Evolutionary conservation across 768 basidiomycete genomes (phyloP).

Genomic region (Pulveroboletus sp.): DNA sequence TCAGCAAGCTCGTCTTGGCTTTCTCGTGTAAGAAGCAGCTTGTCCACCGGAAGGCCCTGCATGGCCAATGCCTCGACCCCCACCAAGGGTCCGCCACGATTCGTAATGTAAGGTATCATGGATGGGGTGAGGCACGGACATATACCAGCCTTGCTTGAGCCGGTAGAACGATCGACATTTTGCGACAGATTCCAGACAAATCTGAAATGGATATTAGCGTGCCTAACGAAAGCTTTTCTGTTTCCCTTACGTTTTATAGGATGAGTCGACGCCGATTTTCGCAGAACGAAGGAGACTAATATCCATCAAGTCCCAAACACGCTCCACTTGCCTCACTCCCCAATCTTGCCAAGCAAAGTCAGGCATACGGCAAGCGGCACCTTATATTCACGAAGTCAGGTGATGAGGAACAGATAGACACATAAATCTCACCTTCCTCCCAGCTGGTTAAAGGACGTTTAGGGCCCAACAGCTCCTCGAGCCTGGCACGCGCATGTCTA

Average conservation of each 20-base stretch:
- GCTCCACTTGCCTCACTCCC: constrained; percentile 89
- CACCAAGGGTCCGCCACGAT: constrained; percentile 93
- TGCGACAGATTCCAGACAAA: constrained; percentile 96
- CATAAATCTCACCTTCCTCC: constrained; percentile 71
- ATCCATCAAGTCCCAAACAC: constrained; percentile 95
- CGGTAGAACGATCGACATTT: constrained; percentile 91
- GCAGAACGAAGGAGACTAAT: constrained; percentile 84
- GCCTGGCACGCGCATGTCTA: constrained; percentile 82
- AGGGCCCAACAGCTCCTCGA: constrained; percentile 78
- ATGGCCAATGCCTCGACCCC: constrained; percentile 90
- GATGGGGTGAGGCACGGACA: constrained; percentile 92
- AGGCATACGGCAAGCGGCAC: constrained; percentile 78
- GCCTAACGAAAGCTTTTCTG: not conserved
- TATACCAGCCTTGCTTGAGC: constrained; percentile 77
- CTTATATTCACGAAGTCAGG: constrained; percentile 33
- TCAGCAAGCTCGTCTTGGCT: constrained; percentile 92
- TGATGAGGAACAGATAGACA: not conserved
- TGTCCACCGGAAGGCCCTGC: constrained; percentile 92
- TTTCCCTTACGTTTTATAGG: constrained; percentile 79
- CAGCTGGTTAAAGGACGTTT: constrained; percentile 89
- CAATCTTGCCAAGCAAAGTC: constrained; percentile 95
- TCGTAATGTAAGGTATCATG: constrained; percentile 96
- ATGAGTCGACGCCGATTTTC: constrained; percentile 76
- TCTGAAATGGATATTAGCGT: constrained; percentile 36
- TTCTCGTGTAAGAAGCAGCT: constrained; percentile 88